These are phyloP conservation scores for Candida labiduridarum DNA, from an alignment of 1,139 yeast genomes.

Conservation along the genomic window DNA sequence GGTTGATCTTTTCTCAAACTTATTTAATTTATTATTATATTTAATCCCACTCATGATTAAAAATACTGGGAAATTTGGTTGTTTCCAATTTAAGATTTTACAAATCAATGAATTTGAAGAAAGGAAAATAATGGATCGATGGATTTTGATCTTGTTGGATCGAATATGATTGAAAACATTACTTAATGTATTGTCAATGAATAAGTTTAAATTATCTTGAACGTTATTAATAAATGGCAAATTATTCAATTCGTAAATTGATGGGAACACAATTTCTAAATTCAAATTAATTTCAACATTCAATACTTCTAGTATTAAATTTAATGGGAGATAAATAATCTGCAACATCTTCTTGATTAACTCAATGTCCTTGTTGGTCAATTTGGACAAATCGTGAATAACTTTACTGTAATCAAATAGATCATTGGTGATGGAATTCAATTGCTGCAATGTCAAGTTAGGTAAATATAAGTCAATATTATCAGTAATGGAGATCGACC, in stretches of 20 bases:
- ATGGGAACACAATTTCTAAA: slow-evolving; percentile 81
- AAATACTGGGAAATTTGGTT: slow-evolving; percentile 95
- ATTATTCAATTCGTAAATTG: slow-evolving; percentile 59
- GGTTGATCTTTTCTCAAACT: slow-evolving; percentile 44
- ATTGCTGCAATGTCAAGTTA: slow-evolving; percentile 44
- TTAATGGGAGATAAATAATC: slow-evolving; percentile 60
- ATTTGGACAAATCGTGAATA: slow-evolving; percentile 40
- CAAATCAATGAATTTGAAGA: slow-evolving; percentile 88
- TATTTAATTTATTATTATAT: slow-evolving; percentile 30
- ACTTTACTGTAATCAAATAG: slow-evolving; percentile 48
- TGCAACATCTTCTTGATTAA: slow-evolving; percentile 43
- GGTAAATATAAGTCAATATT: slow-evolving; percentile 58
- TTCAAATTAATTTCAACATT: slow-evolving; percentile 68
- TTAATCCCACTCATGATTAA: slow-evolving; percentile 73
- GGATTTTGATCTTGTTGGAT: slow-evolving; percentile 31
- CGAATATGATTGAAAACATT: slow-evolving; percentile 81
- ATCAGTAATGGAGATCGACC: slow-evolving; percentile 61
- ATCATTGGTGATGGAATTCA: slow-evolving; percentile 44
- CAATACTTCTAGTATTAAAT: slow-evolving; percentile 56
- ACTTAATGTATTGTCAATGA: slow-evolving; percentile 72
- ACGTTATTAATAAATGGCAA: slow-evolving; percentile 56
- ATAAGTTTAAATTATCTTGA: slow-evolving; percentile 60
- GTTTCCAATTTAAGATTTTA: slow-evolving; percentile 95
- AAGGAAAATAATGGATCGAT: slow-evolving; percentile 74
- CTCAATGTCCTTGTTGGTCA: slow-evolving; percentile 39